These are phyloP conservation scores for Pleomassaria siparia DNA, from an alignment of 2,329 filamentous ascomycete species.

Conservation along the genomic window DNA sequence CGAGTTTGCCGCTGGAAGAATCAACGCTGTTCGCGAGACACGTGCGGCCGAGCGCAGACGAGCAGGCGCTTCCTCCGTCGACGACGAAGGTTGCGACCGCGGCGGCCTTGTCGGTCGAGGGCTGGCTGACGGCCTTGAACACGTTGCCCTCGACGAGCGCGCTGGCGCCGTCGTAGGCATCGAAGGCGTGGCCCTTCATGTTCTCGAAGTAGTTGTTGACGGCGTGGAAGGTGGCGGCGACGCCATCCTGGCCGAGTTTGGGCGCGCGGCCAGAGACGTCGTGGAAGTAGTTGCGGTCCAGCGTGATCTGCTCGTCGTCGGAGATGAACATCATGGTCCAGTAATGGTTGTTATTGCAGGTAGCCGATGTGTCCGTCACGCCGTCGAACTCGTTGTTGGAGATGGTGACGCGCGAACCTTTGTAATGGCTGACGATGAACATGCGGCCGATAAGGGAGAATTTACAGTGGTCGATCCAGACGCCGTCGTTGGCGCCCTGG, in stretches of 20 bases:
- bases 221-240: constrained; percentile 21
- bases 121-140: constrained; percentile 46
- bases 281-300: constrained; percentile 50
- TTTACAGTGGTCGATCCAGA: constrained; percentile 45
- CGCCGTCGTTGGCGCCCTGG: constrained; percentile 32
- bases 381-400: constrained; percentile 53
- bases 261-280: constrained; percentile 49
- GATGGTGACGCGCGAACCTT: constrained; percentile 46
- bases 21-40: constrained; percentile 24
- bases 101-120: constrained; percentile 36
- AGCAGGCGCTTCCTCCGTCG: constrained; percentile 26
- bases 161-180: constrained; percentile 30
- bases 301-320: constrained; percentile 44
- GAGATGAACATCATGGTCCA: constrained; percentile 50
- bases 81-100: constrained; percentile 29
- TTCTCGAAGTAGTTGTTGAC: constrained; percentile 42
- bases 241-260: constrained; percentile 43
- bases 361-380: constrained; percentile 45
- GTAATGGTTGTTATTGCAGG: constrained; percentile 52
- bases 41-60: constrained; percentile 17
- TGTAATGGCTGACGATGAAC: constrained; percentile 43
- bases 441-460: constrained; percentile 50
- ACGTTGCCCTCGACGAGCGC: constrained; percentile 48
- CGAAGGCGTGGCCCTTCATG: constrained; percentile 48
- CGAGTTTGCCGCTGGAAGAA: constrained; percentile 19